Base-by-base conservation (phyloP, 495 filamentous ascomycete species). In the Trichocladium uniseriatum region DNA sequence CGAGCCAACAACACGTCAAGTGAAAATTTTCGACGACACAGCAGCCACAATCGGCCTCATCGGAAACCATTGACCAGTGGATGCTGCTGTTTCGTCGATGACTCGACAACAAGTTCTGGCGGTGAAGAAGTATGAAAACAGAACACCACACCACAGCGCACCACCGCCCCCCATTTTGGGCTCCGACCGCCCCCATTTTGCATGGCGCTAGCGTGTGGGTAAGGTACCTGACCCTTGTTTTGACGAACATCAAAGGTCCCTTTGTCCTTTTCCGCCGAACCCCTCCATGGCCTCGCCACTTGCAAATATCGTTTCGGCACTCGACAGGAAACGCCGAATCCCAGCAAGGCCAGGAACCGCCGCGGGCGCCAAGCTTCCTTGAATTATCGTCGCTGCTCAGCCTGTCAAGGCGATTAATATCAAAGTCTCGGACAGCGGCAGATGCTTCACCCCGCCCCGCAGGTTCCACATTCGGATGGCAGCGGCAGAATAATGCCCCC, bases 91-190 rank as follows among this genome's bases (percentile, higher is more conserved):
- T n/a, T 20, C 19, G 20, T 36, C 38, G 19, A 10, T 43, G 20
- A 28, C 10, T 41, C 20, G 29, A 37, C 31, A 43, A 43, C 38
- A 20, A 10, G 20, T 49, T 58, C 55, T 58, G 45, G 56, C 56
- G 56, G 56, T 58, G 56, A 58, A 24, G 52, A 43, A 37, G 47
- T 29, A 34, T 42, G 39, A 20, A 51, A 29, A 37, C 15, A 19
- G 15, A 38, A 27, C n/a, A 28, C 40, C 34, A 20, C 29, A 13
- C 24, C 22, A 21, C 37, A 47, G 22, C n/a, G n/a, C n/a, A n/a
- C n/a, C n/a, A n/a, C n/a, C n/a, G n/a, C n/a, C n/a, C 45, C 45
- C 45, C 37, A 18, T 49, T 48, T 49, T 45, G 38, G 43, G 43
- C 42, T 15, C 36, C 49, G 36, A 38, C 15, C 14, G 9, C 41